Base-by-base conservation (phyloP, 768 basidiomycete genomes). In the Amanita subjunquillea region DNA sequence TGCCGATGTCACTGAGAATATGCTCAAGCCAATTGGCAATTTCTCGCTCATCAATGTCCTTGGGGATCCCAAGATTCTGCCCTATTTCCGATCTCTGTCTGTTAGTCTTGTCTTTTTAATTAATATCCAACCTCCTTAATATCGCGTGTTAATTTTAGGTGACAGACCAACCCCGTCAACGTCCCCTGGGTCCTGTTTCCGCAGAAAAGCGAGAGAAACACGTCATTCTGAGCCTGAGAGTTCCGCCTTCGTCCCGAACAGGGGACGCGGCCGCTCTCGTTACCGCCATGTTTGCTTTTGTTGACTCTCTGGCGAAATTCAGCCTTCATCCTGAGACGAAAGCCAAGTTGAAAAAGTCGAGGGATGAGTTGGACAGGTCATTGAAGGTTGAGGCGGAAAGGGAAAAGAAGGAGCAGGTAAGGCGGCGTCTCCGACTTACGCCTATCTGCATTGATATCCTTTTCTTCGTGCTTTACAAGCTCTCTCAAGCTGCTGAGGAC, bases 81-180 rank as follows among this genome's bases (percentile, higher is more conserved):
- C 81, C 37, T 84, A 88, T 71, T 90, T 96, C 75, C 86, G 87
- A 58, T 91, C 87, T 36, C 77, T 95, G 58, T 82, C 91, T 44
- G 87, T 91, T 55, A 57, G 81, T 74, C 42, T 27, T 32, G 15
- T 17, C 51, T 17, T 17, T 56, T 49, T 22, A 34, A 37, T 34
- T 48, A 37, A 37, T 37, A 48, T 48, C 12, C 36, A 17, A 17
- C n/a, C 9, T 27, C 41, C 23, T 43, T 29, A 52, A 53, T 45
- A 47, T 46, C n/a, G 53, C 50, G 29, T 15, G 50, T 38, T 53
- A 42, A 8, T 32, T 45, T 29, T 57, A 83, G 80, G 77, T 92
- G 50, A 91, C 92, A 23, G 93, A 96, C 71, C 88, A 91, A 61
- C 89, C 92, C 6, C 73, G 82, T 49, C 73, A 75, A 22, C 82